Percentiles rank a stretch among this genome's conserved stretches.
phyloP scores from a whole-genome alignment of 148 eudicot genomes.

The Polygonum aviculare region DNA sequence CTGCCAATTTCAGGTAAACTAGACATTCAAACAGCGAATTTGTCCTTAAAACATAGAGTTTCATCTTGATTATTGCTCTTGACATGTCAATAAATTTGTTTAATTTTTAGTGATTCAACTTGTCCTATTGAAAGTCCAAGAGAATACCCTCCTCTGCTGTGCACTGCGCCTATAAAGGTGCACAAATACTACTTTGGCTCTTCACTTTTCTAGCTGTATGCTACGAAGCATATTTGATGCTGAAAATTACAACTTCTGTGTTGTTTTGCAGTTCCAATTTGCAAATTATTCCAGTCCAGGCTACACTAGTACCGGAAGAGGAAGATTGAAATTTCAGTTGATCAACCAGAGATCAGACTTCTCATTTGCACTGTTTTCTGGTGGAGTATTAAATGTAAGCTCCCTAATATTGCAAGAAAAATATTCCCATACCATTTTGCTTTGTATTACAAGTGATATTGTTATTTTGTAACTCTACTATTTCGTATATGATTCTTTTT shows the following conservation, averaged over 20 bases:
- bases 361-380: slow-evolving; percentile 74
- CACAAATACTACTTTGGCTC: background rate
- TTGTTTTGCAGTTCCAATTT: slow-evolving; percentile 67
- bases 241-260: background rate
- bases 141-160: slow-evolving; percentile 48
- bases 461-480: background rate
- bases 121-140: slow-evolving; percentile 45
- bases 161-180: slow-evolving; percentile 86
- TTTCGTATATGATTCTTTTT: background rate
- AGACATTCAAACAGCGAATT: background rate
- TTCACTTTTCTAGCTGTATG: background rate
- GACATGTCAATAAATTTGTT: background rate
- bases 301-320: slow-evolving; percentile 50
- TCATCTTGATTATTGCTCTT: background rate
- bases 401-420: background rate
- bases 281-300: slow-evolving; percentile 57
- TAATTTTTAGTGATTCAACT: slow-evolving; percentile 43
- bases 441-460: background rate
- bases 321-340: slow-evolving; percentile 60
- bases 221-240: background rate
- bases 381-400: slow-evolving; percentile 56
- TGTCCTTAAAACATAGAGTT: background rate
- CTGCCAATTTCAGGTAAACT: slow-evolving; percentile 70
- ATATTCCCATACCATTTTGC: background rate
- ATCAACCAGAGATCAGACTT: slow-evolving; percentile 86